These are phyloP conservation scores for Termitomyces titanicus DNA, from an alignment of 768 basidiomycete species.

Conservation along the genomic window DNA sequence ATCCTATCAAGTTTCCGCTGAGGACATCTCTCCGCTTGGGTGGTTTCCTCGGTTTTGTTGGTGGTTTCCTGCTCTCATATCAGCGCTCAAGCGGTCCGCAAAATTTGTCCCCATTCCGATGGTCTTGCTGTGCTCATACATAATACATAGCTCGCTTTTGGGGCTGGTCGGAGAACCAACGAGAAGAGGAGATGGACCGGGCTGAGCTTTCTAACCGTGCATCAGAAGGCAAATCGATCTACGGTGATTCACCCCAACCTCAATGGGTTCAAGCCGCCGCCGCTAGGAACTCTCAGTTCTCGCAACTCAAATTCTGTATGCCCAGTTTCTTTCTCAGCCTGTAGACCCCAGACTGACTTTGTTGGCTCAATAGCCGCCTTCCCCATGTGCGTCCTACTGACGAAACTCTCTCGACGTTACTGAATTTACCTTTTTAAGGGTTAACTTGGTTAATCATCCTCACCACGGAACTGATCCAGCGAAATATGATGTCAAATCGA, in stretches of 20 bases:
- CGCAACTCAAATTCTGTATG: constrained; percentile 90
- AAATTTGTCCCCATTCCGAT: constrained; percentile 9
- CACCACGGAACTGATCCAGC: constrained; percentile 81
- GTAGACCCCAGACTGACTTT: constrained; percentile 10
- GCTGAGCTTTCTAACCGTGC: constrained; percentile 75
- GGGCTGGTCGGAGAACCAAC: constrained; percentile 90
- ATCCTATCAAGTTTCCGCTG: constrained; percentile 36
- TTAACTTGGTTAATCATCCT: constrained; percentile 92
- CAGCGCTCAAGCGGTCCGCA: constrained; percentile 82
- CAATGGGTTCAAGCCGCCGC: constrained; percentile 86
- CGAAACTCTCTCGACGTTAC: neutral
- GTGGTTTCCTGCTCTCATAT: constrained; percentile 92
- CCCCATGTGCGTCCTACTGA: constrained; percentile 57
- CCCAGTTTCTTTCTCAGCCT: constrained; percentile 13
- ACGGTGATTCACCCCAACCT: constrained; percentile 81
- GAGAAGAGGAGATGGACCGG: constrained; percentile 75
- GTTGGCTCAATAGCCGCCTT: constrained; percentile 48
- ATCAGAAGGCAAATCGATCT: constrained; percentile 76
- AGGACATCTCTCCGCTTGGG: constrained; percentile 45
- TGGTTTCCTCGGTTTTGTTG: constrained; percentile 79
- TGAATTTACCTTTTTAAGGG: constrained; percentile 46
- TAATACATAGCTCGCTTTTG: constrained; percentile 75
- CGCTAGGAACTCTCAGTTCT: constrained; percentile 84
- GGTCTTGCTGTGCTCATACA: neutral
- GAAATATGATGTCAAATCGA: constrained; percentile 58